phyloP scores from a whole-genome alignment of 148 eudicot species.

The Rhododendron vialii region DNA sequence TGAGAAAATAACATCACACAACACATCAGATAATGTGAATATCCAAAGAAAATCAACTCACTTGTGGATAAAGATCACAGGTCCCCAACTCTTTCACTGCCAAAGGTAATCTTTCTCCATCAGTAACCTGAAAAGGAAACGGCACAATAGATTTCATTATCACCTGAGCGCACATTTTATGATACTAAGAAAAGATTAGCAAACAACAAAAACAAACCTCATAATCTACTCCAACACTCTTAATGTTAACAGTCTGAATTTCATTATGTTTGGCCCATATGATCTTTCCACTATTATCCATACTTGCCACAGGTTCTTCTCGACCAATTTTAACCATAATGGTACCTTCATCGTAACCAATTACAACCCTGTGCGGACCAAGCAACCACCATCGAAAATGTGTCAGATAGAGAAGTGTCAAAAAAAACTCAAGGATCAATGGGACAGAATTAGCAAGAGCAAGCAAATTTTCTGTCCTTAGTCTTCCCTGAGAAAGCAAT shows the following conservation, averaged over 20 bases:
- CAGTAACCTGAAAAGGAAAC: slow-evolving; percentile 60
- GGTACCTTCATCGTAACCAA: slow-evolving; percentile 88
- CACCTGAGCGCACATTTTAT: neutral
- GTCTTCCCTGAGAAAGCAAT: neutral
- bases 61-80: slow-evolving; percentile 99
- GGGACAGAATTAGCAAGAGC: neutral
- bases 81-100: slow-evolving; percentile 96
- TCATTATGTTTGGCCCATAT: slow-evolving; percentile 98
- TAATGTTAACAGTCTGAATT: slow-evolving; percentile 83
- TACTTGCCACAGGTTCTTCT: slow-evolving; percentile 93
- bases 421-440: slow-evolving; percentile 6
- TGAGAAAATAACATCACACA: neutral
- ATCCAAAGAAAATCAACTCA: slow-evolving; percentile 22
- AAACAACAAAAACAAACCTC: slow-evolving; percentile 50
- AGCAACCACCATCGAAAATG: neutral
- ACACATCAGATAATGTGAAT: neutral
- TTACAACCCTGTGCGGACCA: slow-evolving; percentile 54
- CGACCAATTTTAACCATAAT: slow-evolving; percentile 95
- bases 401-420: neutral
- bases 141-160: neutral
- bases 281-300: slow-evolving; percentile 93
- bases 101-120: slow-evolving; percentile 94
- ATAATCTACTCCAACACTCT: slow-evolving; percentile 85
- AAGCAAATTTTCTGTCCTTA: neutral
- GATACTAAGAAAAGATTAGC: slow-evolving; percentile 3